Base-by-base conservation (phyloP, 2,329 filamentous ascomycete genomes). In the Neurospora crassa region DNA sequence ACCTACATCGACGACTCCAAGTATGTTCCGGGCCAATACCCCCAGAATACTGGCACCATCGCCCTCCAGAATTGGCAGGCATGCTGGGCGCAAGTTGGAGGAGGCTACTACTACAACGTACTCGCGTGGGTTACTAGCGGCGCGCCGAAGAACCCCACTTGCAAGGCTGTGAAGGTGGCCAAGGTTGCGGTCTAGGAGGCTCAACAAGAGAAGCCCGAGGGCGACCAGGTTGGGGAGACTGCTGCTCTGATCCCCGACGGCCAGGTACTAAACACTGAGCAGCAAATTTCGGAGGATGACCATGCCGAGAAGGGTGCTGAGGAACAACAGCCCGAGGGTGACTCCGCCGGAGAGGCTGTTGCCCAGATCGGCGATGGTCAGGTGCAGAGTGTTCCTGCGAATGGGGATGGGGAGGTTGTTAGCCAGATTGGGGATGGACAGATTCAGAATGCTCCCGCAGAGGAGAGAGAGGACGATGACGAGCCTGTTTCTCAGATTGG, bases 51-150 rank as follows among this genome's bases (percentile, higher is more conserved):
- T 20, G 42, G 29, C 40, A 14, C 40, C 16, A 24, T 16, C 20
- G 67, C 45, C 40, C 59, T 71, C 40, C 63, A 40, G 40, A 70
- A 70, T 68, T 74, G 72, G 71, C 68, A 73, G 69, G 67, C 69
- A 20, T 74, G 73, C 72, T 72, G 72, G 73, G 63, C 72, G 40
- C 53, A 70, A 37, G 69, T 67, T 16, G 71, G 69, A 24, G 53
- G 47, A 24, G 53, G 47, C 67, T 73, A 73, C 67, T 72, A 74
- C 71, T 72, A 71, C 69, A 69, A 71, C 34, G 67, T 69, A 10
- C 68, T 74, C 41, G 70, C 71, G 12, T 74, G 73, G 73, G 72
- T 73, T 40, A 71, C 73, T 70, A 43, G 63, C 41, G 71, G 68
- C 40, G n/a, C 45, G 45, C 73, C 73, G 16, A 70, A 53, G 40